Base-by-base conservation (phyloP, 2,329 filamentous ascomycete species). In the Ophiobolus disseminans region DNA sequence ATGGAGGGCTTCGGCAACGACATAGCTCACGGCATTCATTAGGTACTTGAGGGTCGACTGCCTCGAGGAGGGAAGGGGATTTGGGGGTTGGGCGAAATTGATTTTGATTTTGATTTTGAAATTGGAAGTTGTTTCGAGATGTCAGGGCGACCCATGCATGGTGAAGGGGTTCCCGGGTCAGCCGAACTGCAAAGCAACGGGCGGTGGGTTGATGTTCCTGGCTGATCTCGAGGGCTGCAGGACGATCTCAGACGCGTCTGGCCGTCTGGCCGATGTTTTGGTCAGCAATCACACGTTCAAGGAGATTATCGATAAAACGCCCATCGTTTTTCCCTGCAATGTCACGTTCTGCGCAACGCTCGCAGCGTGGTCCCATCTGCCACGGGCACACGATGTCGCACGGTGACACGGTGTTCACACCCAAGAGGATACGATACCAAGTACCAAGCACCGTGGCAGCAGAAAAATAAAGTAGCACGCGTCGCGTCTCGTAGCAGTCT, bases 61-160 rank as follows among this genome's bases (percentile, higher is more conserved):
- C 34, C 50, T 41, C 46, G 47, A 45, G 32, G 30, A 7, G n/a
- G 13, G n/a, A 6, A 32, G 30, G 30, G 16, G n/a, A 32, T 32
- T 32, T 32, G 30, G 30, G 13, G 8, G 9, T 7, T 7, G 30
- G 9, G 10, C n/a, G 30, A n/a, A 14, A 14, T 32, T 11, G 10
- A 11, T 7, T 32, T 32, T 11, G 30, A 26, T 11, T 26, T 26
- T 26, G 23, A 11, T 7, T 26, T 6, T 11, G 23, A 26, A 7
- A 26, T 51, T 50, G 50, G 45, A 40, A 50, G 34, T 42, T 40
- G 38, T 38, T 41, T 34, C 35, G n/a, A 45, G 40, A 35, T 45
- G 23, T 37, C 39, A 20, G 32, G 14, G 32, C 32, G 32, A 10
- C 17, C 32, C 17, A 19, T 36, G 32, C 11, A 5, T 16, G 14